phyloP scores from a whole-genome alignment of 805 yeast genomes.

The Debaryomyces prosopidis region DNA sequence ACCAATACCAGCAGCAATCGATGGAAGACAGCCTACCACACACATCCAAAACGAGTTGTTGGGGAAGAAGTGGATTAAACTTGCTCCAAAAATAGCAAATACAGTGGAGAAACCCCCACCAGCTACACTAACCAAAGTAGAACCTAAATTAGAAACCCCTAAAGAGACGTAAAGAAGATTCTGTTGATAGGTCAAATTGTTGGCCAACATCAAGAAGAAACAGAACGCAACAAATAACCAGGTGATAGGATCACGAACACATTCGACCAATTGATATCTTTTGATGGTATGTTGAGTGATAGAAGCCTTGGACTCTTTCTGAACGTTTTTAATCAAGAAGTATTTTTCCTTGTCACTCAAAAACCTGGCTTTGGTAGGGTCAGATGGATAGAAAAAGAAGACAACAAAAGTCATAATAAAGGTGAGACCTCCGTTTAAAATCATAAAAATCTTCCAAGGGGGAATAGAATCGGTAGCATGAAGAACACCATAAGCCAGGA shows the following conservation, averaged over 20 bases:
- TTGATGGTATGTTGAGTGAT: slow-evolving; percentile 48
- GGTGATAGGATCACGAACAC: slow-evolving; percentile 42
- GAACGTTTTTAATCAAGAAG: slow-evolving; percentile 42
- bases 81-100: slow-evolving; percentile 24
- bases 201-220: slow-evolving; percentile 50
- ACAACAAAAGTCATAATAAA: slow-evolving; percentile 20
- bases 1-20: too few species aligned
- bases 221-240: slow-evolving; percentile 29
- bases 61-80: too few species aligned
- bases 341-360: slow-evolving; percentile 51
- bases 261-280: slow-evolving; percentile 49
- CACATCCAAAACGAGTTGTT: too few species aligned
- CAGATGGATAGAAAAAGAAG: slow-evolving; percentile 50
- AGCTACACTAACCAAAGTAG: slow-evolving; percentile 56
- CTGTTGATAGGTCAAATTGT: slow-evolving; percentile 55
- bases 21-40: too few species aligned
- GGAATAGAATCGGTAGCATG: slow-evolving; percentile 21
- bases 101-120: slow-evolving; percentile 49
- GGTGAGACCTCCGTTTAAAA: slow-evolving; percentile 58
- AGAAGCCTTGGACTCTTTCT: slow-evolving; percentile 31
- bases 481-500: slow-evolving; percentile 43
- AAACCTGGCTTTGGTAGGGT: slow-evolving; percentile 54
- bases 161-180: slow-evolving; percentile 47
- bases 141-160: slow-evolving; percentile 36
- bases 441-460: slow-evolving; percentile 56